Evolutionary conservation across 2,329 filamentous ascomycete species (phyloP), one percentile per base, ranked within the genome.

Genomic region (Fulvia fulva): DNA sequence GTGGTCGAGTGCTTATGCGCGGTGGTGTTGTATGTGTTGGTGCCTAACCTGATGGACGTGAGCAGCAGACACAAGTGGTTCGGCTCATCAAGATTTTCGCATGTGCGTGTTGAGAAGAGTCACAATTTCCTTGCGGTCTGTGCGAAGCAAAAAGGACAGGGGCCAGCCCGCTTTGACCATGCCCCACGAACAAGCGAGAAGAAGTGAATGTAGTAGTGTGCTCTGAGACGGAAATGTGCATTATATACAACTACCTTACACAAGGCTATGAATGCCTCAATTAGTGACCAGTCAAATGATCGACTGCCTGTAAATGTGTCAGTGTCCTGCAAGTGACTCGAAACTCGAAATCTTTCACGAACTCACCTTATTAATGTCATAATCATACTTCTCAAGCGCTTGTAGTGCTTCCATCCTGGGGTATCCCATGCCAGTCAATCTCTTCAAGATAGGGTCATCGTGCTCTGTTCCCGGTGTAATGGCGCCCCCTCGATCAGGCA

Each of bases 301-400:
- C 58, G 12, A 57, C 54, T 41, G 58, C 58, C 58, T 60, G 26
- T 32, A 8, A 26, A 25, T 3, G 34, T 22, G 57, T 59, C 52
- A 59, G 57, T 19, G 37, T 16, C 3, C 6, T 41, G 14, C 37
- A 41, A n/a, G 14, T 19, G 14, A 41, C 16, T n/a, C 14, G 16
- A 7, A n/a, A n/a, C n/a, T 1, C 5, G 14, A n/a, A n/a, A n/a
- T n/a, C n/a, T n/a, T n/a, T 7, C 5, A n/a, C 37, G 1, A 8
- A 79, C 86, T 77, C 77, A 96, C 93, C 84, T 90, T 91, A 76
- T 96, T 91, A 72, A 97, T 82, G 74, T 97, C 94, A 76, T 97
- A 97, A 77, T 97, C 91, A 73, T 89, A 96, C 74, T 93, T 92
- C 79, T 97, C 93, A 71, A 97, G 77, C 23, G 94, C 93, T 51